Evolutionary conservation across 306 rosid species (phyloP).

Genomic region (Glycine soja): DNA sequence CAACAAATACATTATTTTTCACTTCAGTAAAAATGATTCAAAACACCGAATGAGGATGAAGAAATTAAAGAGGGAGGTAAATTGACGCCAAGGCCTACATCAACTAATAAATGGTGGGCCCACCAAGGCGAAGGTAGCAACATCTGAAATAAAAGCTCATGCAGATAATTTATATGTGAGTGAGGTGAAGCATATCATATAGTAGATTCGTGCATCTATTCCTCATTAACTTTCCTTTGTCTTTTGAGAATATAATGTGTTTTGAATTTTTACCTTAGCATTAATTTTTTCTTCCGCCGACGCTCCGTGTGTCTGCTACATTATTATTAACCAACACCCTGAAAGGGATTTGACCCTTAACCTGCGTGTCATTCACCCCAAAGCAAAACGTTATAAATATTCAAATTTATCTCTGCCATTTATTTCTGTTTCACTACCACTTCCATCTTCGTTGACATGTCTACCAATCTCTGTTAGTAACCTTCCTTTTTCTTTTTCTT

Average conservation of each 20-base stretch:
- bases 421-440: conserved; percentile 10
- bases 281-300: conserved; percentile 41
- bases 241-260: background rate
- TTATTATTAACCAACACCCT: background rate
- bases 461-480: conserved; percentile 71
- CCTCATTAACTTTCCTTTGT: background rate
- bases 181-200: background rate
- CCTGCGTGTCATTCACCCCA: background rate
- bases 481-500: no score
- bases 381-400: background rate
- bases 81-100: conserved; percentile 14
- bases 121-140: conserved; percentile 9
- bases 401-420: background rate
- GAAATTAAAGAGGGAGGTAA: background rate
- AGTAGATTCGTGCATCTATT: background rate
- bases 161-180: background rate
- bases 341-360: background rate
- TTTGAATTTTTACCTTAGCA: background rate
- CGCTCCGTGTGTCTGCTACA: conserved; percentile 31
- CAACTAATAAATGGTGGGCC: conserved; percentile 16
- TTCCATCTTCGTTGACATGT: conserved; percentile 53
- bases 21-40: no score
- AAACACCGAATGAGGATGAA: background rate
- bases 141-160: background rate
- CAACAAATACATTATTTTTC: no score